Conservation (phyloP, 2,329 filamentous ascomycete genomes). For the Bipolaris bicolor region DNA sequence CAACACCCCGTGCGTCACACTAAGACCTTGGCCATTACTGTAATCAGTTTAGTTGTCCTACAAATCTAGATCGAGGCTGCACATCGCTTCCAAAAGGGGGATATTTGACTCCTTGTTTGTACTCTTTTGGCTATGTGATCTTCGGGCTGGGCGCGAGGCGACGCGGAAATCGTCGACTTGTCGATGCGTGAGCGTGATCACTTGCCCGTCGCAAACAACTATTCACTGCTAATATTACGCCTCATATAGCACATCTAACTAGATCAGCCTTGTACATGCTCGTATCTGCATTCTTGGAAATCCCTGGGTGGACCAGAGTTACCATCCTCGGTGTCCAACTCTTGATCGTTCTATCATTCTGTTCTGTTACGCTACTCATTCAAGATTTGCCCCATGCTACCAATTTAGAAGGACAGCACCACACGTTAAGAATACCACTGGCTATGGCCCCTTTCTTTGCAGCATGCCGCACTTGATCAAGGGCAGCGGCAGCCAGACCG, state of each 20-base stretch:
- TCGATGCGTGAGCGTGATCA: neutral
- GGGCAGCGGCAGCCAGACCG: no score
- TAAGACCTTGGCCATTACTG: neutral
- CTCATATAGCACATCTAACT: no score
- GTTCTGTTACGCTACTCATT: no score
- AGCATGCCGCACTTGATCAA: neutral
- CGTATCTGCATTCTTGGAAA: no score
- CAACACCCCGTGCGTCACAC: neutral
- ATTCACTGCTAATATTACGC: neutral
- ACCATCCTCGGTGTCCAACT: neutral
- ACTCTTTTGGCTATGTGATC: neutral
- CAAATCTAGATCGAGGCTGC: neutral
- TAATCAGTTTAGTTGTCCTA: neutral
- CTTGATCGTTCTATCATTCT: neutral
- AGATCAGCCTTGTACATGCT: no score
- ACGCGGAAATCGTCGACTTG: neutral
- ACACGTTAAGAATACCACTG: neutral
- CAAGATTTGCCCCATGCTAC: neutral
- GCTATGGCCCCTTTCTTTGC: neutral
- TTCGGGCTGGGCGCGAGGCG: neutral
- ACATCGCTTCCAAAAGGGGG: neutral
- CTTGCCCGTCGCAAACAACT: neutral
- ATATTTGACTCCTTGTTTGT: neutral
- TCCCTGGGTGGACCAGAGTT: neutral
- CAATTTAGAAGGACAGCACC: neutral